Base-by-base conservation (phyloP, 1,139 yeast species). In the Pichia terricola region DNA sequence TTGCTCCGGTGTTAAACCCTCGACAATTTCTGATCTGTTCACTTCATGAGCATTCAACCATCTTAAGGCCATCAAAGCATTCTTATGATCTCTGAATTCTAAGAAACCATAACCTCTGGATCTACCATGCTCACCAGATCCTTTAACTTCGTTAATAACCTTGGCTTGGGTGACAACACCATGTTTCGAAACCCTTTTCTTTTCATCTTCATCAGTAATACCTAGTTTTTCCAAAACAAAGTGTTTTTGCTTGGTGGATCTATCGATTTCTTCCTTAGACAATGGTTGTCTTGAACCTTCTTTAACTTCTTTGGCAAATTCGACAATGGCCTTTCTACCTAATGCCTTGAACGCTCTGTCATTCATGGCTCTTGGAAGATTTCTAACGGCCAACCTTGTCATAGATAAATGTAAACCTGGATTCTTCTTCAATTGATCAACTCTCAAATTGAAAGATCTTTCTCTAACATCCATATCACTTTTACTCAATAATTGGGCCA, bases 31-130 rank as follows among this genome's bases (percentile, higher is more conserved):
- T 8, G 73, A 77, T 39, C 64, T 65, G 0, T 85, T 67, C 3
- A 91, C 95, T 57, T 77, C 82, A 61, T 91, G 96, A 3, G 95
- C 96, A 66, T 91, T 91, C 62, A 91, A 73, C 96, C 96, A 94
- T 69, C 99, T 78, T 49, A 91, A 74, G 5, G 95, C 97, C 96
- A 89, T 89, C 51, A 91, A 73, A 1, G 99, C 98, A 50, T 84
- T 65, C 63, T 84, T 85, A 63, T 91, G 99, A 63, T 89, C 95
- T 65, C 91, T 79, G 64, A 75, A 88, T 65, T 94, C 98, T 44
- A 91, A 67, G 70, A 91, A 89, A 50, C 99, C 99, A 57, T 89
- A 91, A 49, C 99, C 98, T 69, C 97, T 80, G 61, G 94, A 81
- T 66, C 98, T 77, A 44, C 97, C 98, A 32, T 75, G 65, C 37